These are phyloP conservation scores for Rosa persica DNA, from an alignment of 306 rosid species.

Conservation along the genomic window DNA sequence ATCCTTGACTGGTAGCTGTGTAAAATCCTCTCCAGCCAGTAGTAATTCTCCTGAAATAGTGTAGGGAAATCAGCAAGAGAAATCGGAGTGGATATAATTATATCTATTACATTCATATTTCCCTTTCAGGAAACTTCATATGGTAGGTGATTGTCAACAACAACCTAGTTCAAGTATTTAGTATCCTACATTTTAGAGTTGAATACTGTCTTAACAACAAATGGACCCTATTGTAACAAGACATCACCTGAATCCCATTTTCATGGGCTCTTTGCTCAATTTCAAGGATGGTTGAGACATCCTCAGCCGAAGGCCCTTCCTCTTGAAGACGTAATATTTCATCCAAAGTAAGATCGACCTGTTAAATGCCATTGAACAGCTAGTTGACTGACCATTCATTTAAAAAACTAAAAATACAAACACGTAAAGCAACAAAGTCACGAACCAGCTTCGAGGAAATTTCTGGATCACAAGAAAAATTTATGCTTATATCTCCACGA, in stretches of 20 bases:
- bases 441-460: constrained; percentile 87
- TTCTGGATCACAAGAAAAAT: constrained; percentile 93
- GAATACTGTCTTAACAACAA: constrained; percentile 7
- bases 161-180: constrained; percentile 9
- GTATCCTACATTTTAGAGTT: not conserved
- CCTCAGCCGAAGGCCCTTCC: constrained; percentile 86
- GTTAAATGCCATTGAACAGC: constrained; percentile 31
- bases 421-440: constrained; percentile 11
- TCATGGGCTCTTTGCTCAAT: constrained; percentile 96
- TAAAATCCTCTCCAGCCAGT: constrained; percentile 91
- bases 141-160: constrained; percentile 20
- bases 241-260: constrained; percentile 89
- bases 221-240: constrained; percentile 21
- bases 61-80: constrained; percentile 34
- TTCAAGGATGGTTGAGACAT: constrained; percentile 80
- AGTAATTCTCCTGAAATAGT: constrained; percentile 81
- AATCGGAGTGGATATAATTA: constrained; percentile 12
- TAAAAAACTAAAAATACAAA: not conserved
- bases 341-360: constrained; percentile 90
- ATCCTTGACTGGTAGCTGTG: constrained; percentile 91
- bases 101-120: constrained; percentile 29
- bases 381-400: constrained; percentile 15
- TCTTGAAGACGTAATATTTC: constrained; percentile 90
- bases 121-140: constrained; percentile 25
- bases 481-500: constrained; percentile 88